These are phyloP conservation scores for Aechmea fasciata DNA, from an alignment of 176 grass and related monocot genomes.

Conservation along the genomic window DNA sequence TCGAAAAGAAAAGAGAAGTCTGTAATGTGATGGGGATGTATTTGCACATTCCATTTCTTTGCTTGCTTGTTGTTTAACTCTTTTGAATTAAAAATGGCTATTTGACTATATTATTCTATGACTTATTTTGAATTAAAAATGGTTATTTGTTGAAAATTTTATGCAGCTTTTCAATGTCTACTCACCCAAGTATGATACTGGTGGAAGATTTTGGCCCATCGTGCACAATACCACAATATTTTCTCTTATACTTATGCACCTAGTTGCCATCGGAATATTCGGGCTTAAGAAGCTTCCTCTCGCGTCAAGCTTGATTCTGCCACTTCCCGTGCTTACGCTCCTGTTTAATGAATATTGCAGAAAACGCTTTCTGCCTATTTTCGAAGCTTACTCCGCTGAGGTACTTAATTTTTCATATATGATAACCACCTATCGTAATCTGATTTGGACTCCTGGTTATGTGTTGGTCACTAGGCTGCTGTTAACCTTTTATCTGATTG, in stretches of 20 bases:
- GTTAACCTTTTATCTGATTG: neutral
- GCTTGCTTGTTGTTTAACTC: too few species aligned
- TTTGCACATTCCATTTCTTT: too few species aligned
- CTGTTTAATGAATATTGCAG: slow-evolving; percentile 81
- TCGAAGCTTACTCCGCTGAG: slow-evolving; percentile 71
- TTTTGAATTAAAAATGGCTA: too few species aligned
- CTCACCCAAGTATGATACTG: slow-evolving; percentile 78
- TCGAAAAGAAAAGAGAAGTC: too few species aligned
- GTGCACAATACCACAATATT: slow-evolving; percentile 82
- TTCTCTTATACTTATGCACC: slow-evolving; percentile 73
- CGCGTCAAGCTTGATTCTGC: slow-evolving; percentile 62
- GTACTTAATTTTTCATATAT: slow-evolving; percentile 21
- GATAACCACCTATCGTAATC: too few species aligned
- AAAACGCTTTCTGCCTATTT: slow-evolving; percentile 76
- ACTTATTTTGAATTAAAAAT: too few species aligned
- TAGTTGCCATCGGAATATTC: slow-evolving; percentile 76
- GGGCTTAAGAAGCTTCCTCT: slow-evolving; percentile 80
- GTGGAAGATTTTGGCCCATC: slow-evolving; percentile 84
- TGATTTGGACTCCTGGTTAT: too few species aligned
- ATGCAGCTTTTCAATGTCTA: slow-evolving; percentile 82
- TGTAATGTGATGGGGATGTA: too few species aligned
- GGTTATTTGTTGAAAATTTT: slow-evolving; percentile 13
- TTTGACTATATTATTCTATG: too few species aligned
- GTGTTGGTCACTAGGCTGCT: too few species aligned
- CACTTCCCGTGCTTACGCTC: slow-evolving; percentile 67